phyloP scores from a whole-genome alignment of 225 moss, liverwort and hornwort genomes.

The Polytrichum commune region DNA sequence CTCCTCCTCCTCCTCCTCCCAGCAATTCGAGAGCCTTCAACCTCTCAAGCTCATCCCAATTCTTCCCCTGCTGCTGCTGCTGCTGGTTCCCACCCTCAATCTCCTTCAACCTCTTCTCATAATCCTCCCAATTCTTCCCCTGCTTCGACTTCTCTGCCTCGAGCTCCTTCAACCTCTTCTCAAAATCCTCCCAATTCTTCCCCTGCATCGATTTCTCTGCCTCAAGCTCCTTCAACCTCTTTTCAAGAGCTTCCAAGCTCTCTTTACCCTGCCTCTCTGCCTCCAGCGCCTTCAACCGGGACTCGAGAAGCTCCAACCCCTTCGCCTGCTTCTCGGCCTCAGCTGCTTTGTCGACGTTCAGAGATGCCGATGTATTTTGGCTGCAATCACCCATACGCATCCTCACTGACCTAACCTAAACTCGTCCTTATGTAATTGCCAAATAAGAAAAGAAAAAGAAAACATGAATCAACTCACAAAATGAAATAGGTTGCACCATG shows the following conservation, averaged over 20 bases:
- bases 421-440: too few relatives aligned
- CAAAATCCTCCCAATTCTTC: constrained; percentile 28
- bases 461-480: too few relatives aligned
- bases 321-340: constrained; percentile 19
- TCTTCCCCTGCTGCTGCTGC: constrained; percentile 13
- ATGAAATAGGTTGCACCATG: too few relatives aligned
- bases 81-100: constrained; percentile 22
- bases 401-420: too few relatives aligned
- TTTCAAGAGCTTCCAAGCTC: constrained; percentile 16
- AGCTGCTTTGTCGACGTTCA: constrained; percentile 22
- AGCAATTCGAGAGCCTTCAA: constrained; percentile 25
- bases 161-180: constrained; percentile 20
- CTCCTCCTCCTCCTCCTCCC: constrained; percentile 3
- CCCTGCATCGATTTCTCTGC: constrained; percentile 11
- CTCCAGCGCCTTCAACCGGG: constrained; percentile 53
- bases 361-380: constrained; percentile 37
- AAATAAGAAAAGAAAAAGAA: not conserved
- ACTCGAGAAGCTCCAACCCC: constrained; percentile 35
- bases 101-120: constrained; percentile 13
- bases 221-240: constrained; percentile 10
- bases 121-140: too few relatives aligned
- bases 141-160: constrained; percentile 20
- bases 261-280: not conserved
- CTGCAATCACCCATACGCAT: constrained; percentile 19
- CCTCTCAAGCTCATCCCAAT: not conserved